These are phyloP conservation scores for Penicillium atrosanguineum DNA, from an alignment of 495 filamentous ascomycete species.

Conservation along the genomic window DNA sequence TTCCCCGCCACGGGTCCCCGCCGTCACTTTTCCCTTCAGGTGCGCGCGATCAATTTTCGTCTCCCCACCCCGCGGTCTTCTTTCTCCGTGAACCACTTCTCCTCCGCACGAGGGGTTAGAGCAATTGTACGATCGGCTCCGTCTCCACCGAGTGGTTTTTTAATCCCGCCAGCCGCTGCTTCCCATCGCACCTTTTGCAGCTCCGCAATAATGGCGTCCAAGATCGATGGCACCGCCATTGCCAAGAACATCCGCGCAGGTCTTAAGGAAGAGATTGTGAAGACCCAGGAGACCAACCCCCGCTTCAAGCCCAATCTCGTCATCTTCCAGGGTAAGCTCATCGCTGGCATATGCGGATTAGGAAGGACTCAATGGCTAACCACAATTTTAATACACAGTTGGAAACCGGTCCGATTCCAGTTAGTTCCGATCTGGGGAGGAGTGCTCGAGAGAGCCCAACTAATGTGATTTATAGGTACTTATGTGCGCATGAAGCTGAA, in stretches of 20 bases:
- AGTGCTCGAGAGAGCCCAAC: constrained; percentile 7
- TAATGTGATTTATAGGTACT: constrained; percentile 64
- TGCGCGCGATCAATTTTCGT: constrained; percentile 25
- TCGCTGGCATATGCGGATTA: not conserved
- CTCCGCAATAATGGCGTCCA: constrained; percentile 74
- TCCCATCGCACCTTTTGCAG: constrained; percentile 45
- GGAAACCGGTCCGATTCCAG: constrained; percentile 90
- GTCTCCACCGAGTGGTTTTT: constrained; percentile 14
- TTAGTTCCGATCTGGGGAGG: constrained; percentile 43
- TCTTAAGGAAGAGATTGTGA: constrained; percentile 73
- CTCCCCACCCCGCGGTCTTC: constrained; percentile 19
- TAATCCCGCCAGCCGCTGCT: constrained; percentile 14
- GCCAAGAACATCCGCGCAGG: constrained; percentile 82
- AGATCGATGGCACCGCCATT: constrained; percentile 94
- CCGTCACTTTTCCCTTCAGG: constrained; percentile 27
- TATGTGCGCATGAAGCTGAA: constrained; percentile 99
- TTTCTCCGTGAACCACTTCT: constrained; percentile 12
- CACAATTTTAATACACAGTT: constrained; percentile 45
- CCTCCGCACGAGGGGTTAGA: constrained; percentile 21
- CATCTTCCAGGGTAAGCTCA: constrained; percentile 80
- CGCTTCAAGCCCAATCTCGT: constrained; percentile 84
- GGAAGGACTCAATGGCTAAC: constrained; percentile 4
- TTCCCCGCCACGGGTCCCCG: constrained; percentile 43
- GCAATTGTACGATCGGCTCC: constrained; percentile 9
- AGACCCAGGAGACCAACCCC: constrained; percentile 76